Conservation (phyloP, 305 asterid species). For the Solanum hybrid region DNA sequence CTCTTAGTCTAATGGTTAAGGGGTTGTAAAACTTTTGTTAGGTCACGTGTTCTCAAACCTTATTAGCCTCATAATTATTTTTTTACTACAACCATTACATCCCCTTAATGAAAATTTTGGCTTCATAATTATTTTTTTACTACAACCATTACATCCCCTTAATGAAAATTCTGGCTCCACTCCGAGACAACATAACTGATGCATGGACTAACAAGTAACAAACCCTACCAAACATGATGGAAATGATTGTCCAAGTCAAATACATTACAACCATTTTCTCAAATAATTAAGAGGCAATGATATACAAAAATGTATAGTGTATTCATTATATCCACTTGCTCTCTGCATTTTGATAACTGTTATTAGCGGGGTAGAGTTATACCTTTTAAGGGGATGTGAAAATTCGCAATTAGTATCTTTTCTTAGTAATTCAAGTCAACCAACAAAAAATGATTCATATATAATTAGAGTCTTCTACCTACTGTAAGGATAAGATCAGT, state of each 20-base stretch:
- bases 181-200: not conserved
- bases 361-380: not conserved
- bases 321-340: not conserved
- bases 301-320: not conserved
- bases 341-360: not conserved
- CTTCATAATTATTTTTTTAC: not conserved
- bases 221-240: not conserved
- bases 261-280: too few species aligned
- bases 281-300: too few species aligned
- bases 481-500: not conserved
- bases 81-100: not conserved
- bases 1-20: not conserved
- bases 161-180: not conserved
- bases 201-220: not conserved
- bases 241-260: too few species aligned
- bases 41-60: not conserved
- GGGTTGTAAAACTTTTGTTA: not conserved
- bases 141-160: not conserved
- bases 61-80: not conserved
- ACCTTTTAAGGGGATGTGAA: not conserved
- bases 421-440: not conserved
- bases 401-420: too few species aligned
- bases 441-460: too few species aligned
- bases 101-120: not conserved
- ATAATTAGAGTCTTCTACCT: not conserved